Conservation (phyloP, 345 rosid genomes). For the Melaleuca quinquenervia region DNA sequence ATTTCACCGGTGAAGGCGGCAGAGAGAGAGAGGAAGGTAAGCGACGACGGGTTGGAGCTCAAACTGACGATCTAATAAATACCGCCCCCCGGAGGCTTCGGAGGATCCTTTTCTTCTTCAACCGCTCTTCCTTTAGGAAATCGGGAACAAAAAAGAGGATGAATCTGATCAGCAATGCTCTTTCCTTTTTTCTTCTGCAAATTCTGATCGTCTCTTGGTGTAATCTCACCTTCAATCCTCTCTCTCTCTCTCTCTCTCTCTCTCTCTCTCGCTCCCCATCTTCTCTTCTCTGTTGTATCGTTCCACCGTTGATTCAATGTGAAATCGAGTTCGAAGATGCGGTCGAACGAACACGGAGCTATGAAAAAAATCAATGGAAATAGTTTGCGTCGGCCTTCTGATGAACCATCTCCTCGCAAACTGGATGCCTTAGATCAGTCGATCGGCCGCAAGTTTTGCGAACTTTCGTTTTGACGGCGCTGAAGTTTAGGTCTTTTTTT, state of each 20-base stretch:
- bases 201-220: neutral
- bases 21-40: neutral
- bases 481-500: too few species aligned
- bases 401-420: too few species aligned
- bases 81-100: neutral
- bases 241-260: neutral
- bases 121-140: neutral
- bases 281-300: neutral
- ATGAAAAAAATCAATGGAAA: neutral
- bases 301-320: neutral
- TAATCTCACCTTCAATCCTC: neutral
- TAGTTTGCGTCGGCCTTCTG: neutral
- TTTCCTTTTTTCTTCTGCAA: neutral
- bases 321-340: neutral
- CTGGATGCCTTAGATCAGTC: too few species aligned
- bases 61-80: neutral
- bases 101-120: neutral
- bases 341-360: neutral
- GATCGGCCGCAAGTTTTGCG: too few species aligned
- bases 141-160: neutral
- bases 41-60: neutral
- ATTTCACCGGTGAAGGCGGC: neutral
- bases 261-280: neutral
- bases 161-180: neutral
- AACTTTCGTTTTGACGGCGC: too few species aligned